These are phyloP conservation scores for Ilyonectria sp. DNA, from an alignment of 2,329 filamentous ascomycete species.

Conservation along the genomic window DNA sequence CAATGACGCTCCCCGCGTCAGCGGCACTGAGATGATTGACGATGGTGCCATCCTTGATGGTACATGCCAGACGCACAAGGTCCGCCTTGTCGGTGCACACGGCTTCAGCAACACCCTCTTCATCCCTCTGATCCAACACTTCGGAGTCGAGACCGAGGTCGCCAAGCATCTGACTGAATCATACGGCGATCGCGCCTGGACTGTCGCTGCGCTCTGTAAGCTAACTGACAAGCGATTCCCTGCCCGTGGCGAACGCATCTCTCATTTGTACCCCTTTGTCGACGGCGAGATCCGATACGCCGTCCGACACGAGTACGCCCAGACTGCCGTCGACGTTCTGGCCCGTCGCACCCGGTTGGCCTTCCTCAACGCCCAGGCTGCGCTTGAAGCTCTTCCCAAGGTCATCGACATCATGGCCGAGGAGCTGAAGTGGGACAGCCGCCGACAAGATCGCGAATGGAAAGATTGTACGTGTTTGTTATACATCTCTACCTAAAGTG, in stretches of 20 bases:
- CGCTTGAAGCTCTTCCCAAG: constrained; percentile 85
- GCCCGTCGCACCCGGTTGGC: constrained; percentile 87
- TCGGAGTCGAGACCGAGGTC: constrained; percentile 91
- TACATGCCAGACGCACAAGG: constrained; percentile 85
- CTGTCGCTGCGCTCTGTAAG: constrained; percentile 84
- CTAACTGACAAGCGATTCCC: constrained; percentile 87
- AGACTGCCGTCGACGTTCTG: constrained; percentile 90
- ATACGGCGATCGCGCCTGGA: constrained; percentile 95
- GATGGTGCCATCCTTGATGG: constrained; percentile 78
- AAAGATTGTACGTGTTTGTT: constrained; percentile 71
- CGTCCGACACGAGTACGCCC: constrained; percentile 89
- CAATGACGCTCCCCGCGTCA: constrained; percentile 75
- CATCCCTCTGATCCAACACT: constrained; percentile 96
- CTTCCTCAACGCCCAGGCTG: constrained; percentile 93
- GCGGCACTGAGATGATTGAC: constrained; percentile 78
- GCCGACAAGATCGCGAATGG: constrained; percentile 86
- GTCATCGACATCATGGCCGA: constrained; percentile 92
- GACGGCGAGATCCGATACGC: constrained; percentile 94
- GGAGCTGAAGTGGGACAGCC: constrained; percentile 84
- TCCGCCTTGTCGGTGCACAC: constrained; percentile 86
- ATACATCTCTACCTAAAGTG: constrained; percentile 22
- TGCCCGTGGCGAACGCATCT: constrained; percentile 85
- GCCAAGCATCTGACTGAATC: constrained; percentile 89
- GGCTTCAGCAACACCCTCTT: constrained; percentile 91
- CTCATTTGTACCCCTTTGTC: constrained; percentile 87